A percentile compares a stretch with the other conserved stretches of the same genome.
phyloP scores from a whole-genome alignment of 2,329 filamentous ascomycete species.

The Hypoxylon sp. region DNA sequence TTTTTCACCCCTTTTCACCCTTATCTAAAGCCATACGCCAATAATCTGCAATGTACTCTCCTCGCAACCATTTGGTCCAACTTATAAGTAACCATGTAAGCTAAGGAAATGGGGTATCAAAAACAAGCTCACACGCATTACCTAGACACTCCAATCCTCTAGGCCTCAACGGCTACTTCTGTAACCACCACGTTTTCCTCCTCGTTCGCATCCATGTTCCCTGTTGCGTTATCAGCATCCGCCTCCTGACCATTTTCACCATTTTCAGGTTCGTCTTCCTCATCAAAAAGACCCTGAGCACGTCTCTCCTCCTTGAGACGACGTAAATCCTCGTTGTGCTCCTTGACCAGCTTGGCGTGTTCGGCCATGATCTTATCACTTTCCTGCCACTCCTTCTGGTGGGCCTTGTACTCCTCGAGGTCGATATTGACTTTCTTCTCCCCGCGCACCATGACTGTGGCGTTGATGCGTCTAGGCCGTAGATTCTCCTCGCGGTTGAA shows the following conservation, averaged over 20 bases:
- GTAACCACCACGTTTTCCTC: too few species aligned
- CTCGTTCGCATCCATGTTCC: too few species aligned
- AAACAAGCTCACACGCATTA: constrained; percentile 36
- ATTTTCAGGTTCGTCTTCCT: constrained; percentile 58
- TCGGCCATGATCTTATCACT: constrained; percentile 71
- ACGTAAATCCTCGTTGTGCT: constrained; percentile 63
- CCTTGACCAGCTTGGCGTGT: constrained; percentile 59
- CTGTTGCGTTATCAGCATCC: constrained; percentile 32
- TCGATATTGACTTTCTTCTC: constrained; percentile 71
- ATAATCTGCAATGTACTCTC: constrained; percentile 6
- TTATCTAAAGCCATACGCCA: constrained; percentile 9
- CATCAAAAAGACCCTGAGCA: constrained; percentile 55
- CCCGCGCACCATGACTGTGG: constrained; percentile 70
- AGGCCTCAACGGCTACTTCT: constrained; percentile 41
- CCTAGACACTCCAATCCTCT: constrained; percentile 4
- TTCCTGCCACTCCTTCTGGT: constrained; percentile 63
- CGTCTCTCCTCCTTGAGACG: constrained; percentile 60
- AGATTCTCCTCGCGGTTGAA: constrained; percentile 84
- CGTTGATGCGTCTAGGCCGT: constrained; percentile 74
- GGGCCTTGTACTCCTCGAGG: constrained; percentile 71
- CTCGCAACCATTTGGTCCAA: neutral
- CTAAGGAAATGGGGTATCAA: constrained; percentile 52
- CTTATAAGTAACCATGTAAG: constrained; percentile 23
- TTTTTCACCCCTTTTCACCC: neutral
- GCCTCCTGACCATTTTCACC: constrained; percentile 59